Conservation (phyloP, 1,284 basidiomycete species). For the Leccinum glutinopallens region DNA sequence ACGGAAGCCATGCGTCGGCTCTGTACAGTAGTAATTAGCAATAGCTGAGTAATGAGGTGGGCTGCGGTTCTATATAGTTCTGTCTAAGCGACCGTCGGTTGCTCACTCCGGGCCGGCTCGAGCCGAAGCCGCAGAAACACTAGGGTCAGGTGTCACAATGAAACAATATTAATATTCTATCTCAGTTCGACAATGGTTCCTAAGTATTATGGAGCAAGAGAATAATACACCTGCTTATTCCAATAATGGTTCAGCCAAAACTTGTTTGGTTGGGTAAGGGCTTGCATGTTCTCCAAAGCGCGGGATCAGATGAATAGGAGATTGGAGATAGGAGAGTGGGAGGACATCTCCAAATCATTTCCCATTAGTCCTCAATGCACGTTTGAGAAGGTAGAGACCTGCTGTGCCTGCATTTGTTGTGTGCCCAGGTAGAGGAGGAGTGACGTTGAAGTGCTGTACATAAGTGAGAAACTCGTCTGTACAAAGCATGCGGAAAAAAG, state of each 20-base stretch:
- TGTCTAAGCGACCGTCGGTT: no score
- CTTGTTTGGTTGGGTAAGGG: background rate
- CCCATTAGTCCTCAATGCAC: background rate
- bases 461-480: slow-evolving; percentile 1
- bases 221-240: slow-evolving; percentile 1
- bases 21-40: no score
- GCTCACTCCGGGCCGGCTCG: no score
- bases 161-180: no score
- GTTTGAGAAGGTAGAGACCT: background rate
- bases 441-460: slow-evolving; percentile 1
- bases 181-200: no score
- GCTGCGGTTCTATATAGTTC: no score
- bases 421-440: background rate
- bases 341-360: background rate
- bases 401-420: background rate
- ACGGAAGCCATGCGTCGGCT: no score
- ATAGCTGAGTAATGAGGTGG: no score
- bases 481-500: background rate
- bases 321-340: background rate
- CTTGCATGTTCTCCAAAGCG: background rate
- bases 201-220: background rate
- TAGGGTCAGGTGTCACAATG: no score
- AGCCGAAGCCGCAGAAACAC: no score
- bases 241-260: slow-evolving; percentile 2
- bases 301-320: background rate